phyloP scores from a whole-genome alignment of 345 rosid species.

The Eucalyptus erythrocorys region DNA sequence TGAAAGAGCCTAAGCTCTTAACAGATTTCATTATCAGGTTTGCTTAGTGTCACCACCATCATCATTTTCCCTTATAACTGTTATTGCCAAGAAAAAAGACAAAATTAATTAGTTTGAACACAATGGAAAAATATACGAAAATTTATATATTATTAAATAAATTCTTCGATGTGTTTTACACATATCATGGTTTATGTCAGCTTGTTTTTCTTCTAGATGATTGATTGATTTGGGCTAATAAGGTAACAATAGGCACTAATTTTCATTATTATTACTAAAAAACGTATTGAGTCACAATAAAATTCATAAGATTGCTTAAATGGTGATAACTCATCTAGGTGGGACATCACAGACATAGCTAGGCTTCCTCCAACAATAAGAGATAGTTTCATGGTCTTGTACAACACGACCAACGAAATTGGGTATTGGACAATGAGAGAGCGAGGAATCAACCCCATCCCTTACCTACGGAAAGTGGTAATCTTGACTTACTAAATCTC shows the following conservation, averaged over 20 bases:
- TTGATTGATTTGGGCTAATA: no score
- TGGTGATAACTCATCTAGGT: neutral
- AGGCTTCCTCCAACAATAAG: neutral
- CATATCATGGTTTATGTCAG: no score
- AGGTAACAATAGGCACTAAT: no score
- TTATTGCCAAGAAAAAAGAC: neutral
- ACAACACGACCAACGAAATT: neutral
- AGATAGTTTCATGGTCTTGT: neutral
- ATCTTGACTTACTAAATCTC: neutral
- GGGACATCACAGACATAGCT: neutral
- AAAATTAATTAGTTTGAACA: no score
- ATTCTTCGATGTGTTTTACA: no score
- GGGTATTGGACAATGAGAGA: neutral
- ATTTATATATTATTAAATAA: no score
- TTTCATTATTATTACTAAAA: no score
- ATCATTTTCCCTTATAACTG: neutral
- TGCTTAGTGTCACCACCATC: neutral
- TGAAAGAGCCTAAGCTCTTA: neutral
- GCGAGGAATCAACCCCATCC: neutral
- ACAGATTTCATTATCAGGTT: constrained; percentile 1
- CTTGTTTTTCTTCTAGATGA: no score
- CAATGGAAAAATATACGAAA: no score
- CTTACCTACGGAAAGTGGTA: neutral
- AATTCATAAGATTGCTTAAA: no score
- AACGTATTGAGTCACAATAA: no score